Evolutionary conservation across 192 early-diverging fungal species (phyloP).

Genomic region (Backusella mclennaniae): DNA sequence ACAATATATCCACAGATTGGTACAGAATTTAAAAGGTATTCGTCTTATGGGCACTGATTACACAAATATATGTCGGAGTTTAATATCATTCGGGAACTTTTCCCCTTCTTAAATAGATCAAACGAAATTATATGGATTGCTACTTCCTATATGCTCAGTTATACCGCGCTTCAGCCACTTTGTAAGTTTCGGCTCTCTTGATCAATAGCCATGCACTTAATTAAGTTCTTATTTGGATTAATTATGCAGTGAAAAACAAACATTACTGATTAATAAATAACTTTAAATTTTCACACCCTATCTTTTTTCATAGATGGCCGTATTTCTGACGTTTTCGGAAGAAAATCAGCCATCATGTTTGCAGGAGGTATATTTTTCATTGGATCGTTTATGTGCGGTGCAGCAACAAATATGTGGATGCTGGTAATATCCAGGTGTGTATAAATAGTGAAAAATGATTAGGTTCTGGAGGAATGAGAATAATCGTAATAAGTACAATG

Average conservation of each 20-base stretch:
- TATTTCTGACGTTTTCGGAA: constrained; percentile 82
- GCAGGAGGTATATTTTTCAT: constrained; percentile 62
- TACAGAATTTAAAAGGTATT: constrained; percentile 33
- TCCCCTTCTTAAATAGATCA: constrained; percentile 12
- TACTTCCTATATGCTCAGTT: constrained; percentile 69
- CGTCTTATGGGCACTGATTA: not conserved
- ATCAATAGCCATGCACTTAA: not conserved
- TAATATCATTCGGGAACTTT: constrained; percentile 20
- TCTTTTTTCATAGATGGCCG: constrained; percentile 39
- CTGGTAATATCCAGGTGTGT: constrained; percentile 55
- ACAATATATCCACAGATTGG: constrained; percentile 36
- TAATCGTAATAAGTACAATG: no score
- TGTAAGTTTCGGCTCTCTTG: constrained; percentile 41
- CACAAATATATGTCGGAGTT: not conserved
- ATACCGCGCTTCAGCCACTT: constrained; percentile 74
- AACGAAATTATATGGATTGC: constrained; percentile 81
- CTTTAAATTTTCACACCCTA: not conserved
- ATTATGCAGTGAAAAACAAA: not conserved
- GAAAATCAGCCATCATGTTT: constrained; percentile 56
- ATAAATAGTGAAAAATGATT: no score
- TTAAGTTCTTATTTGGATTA: not conserved
- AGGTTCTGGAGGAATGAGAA: no score
- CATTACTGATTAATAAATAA: not conserved
- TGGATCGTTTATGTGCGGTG: constrained; percentile 70
- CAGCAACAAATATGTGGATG: constrained; percentile 41